Evolutionary conservation across 805 yeast species (phyloP), one percentile per base, ranked within the genome.

Genomic region (Starmerella bacillaris): DNA sequence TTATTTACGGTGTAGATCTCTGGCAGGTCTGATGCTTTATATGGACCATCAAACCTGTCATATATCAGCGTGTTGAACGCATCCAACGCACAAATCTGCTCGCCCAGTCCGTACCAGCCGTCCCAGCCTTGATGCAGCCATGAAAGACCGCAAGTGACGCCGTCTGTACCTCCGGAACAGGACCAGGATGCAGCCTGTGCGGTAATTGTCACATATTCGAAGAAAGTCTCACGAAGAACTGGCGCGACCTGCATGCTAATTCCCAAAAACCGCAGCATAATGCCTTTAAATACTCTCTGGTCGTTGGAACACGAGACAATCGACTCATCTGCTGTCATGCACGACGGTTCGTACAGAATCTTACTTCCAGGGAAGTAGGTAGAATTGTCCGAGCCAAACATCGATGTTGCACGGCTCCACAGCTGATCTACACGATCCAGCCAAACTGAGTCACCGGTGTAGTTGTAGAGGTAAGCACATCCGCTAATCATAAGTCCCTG

Each of bases 221-320:
- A 54, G 27, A 67, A 46, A 45, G 56, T 54, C 40, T 57, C 55
- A 30, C 59, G 53, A 7, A 45, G 38, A 43, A 41, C 57, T 4
- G 93, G 92, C 1, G 70, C 75, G 54, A 86, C 56, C 33, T 69
- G 64, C 0, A 86, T 72, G 1, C 93, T 75, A 36, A 70, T 57
- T 2, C 83, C 89, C 52, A 84, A 55, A 53, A 74, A 74, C 37
- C 94, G 63, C 2, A 82, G 53, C 46, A 79, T 66, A 47, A 75
- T 78, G 1, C 93, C 93, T 60, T 78, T 80, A 66, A 86, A 84
- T n/a, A 89, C 72, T 40, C 93, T 65, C 62, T 84, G 93, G 61
- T 84, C 95, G 37, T 70, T 74, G 56, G 79, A 70, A 62, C 96
- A 84, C 27, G 64, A 61, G 12, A 44, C 41, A 2, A 24, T 24